Evolutionary conservation across 139 green algal genomes (phyloP), one percentile per base, ranked within the genome.

Genomic region (Gonium pectorale): DNA sequence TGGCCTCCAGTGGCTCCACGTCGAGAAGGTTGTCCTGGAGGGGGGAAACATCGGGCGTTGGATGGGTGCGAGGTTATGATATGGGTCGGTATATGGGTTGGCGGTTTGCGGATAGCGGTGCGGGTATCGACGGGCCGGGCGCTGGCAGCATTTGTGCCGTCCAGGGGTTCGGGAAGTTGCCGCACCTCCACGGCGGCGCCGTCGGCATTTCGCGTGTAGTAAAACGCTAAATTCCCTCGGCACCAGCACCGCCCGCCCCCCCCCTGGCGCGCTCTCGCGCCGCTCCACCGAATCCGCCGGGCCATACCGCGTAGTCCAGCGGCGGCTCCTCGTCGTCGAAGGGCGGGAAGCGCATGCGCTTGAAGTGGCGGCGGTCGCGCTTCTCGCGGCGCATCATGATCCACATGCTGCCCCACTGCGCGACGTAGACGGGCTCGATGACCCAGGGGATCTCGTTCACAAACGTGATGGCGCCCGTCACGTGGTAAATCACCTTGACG

Each of bases 351-450:
- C 98, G 94, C 97, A 99, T 99, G 86, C 98, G 96, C 95, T 99
- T 99, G 91, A 99, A 99, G 93, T 99, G 98, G 64, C 97, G 89
- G 31, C 98, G 91, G 90, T 99, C 98, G 17, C 98, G 90, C 95
- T 99, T 99, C 94, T 99, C 98, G 1, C 98, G 91, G 54, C 98
- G 90, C 97, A 99, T 99, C 97, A 99, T 99, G 93, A 99, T 99
- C 96, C 98, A 99, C 97, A 99, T 99, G 68, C 92, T 98, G 84
- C 96, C 97, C 98, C 98, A 99, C 91, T 99, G 96, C 71, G 97
- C 97, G 33, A 98, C 89, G 94, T 98, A 99, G 2, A 99, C 91
- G 0, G 98, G 98, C 92, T 99, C 96, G 79, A 99, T 99, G 43
- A 99, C 97, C 79, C 93, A 93, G 27, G 98, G 98, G 52, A 97